Percentiles rank a stretch among this genome's conserved stretches.
phyloP scores from a whole-genome alignment of 768 basidiomycete genomes.

The Termitomyces sp. region DNA sequence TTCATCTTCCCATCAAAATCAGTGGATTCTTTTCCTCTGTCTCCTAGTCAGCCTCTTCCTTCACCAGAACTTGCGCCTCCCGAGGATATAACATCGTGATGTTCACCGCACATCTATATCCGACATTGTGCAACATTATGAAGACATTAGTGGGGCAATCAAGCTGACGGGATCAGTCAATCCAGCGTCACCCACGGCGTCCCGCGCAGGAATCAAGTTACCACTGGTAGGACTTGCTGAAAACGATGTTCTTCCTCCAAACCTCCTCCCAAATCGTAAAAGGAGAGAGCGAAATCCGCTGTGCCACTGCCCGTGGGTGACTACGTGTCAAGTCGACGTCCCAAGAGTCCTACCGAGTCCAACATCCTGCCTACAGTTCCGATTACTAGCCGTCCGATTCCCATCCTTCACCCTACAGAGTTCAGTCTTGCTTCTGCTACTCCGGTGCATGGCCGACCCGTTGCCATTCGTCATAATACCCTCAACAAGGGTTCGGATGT shows the following conservation, averaged over 20 bases:
- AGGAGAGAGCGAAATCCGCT: constrained; percentile 3
- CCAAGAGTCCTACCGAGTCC: constrained; percentile 11
- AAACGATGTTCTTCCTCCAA: constrained; percentile 16
- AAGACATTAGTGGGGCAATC: constrained; percentile 51
- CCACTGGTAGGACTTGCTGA: not conserved
- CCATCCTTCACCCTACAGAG: constrained; percentile 3
- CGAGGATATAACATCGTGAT: constrained; percentile 38
- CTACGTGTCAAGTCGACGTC: constrained; percentile 1
- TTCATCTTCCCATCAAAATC: constrained; percentile 63
- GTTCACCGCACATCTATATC: constrained; percentile 75
- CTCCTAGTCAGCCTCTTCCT: constrained; percentile 15
- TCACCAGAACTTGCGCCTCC: constrained; percentile 44
- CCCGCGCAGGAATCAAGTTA: constrained; percentile 10
- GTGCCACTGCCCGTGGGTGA: constrained; percentile 11
- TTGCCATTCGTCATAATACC: constrained; percentile 13
- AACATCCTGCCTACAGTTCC: constrained; percentile 1
- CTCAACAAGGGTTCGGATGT: constrained; percentile 15
- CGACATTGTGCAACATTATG: constrained; percentile 82
- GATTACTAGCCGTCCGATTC: constrained; percentile 2
- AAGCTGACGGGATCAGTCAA: constrained; percentile 25
- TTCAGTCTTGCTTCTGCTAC: not conserved
- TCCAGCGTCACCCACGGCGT: constrained; percentile 29
- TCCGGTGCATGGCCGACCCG: constrained; percentile 4
- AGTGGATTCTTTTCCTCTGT: constrained; percentile 31
- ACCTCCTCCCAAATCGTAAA: constrained; percentile 1